These are phyloP conservation scores for Lepidium aucheri DNA, from an alignment of 345 rosid species.

Conservation along the genomic window DNA sequence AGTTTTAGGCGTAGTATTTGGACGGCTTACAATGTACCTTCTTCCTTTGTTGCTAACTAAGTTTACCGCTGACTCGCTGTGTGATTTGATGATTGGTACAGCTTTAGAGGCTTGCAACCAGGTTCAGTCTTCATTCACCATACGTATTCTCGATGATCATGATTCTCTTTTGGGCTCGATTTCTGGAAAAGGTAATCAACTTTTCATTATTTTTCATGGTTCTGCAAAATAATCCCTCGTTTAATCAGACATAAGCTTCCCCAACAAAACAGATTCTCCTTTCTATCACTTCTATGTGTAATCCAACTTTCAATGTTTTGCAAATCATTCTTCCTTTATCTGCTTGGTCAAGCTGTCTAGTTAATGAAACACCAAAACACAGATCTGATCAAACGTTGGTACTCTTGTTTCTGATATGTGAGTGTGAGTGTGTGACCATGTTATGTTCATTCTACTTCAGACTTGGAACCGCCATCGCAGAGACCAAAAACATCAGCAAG, in stretches of 20 bases:
- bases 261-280: background rate
- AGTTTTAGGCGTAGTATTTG: background rate
- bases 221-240: background rate
- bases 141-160: conserved; percentile 59
- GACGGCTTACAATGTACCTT: background rate
- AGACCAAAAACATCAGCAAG: conserved; percentile 87
- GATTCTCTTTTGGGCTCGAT: conserved; percentile 54
- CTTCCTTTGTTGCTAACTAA: background rate
- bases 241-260: background rate
- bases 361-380: background rate
- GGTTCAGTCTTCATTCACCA: conserved; percentile 52
- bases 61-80: conserved; percentile 1
- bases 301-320: background rate
- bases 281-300: background rate
- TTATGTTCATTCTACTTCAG: conserved; percentile 42
- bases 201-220: background rate
- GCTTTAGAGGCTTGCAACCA: conserved; percentile 61
- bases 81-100: conserved; percentile 34
- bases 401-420: background rate
- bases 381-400: background rate
- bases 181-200: conserved; percentile 46
- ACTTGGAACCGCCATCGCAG: conserved; percentile 80
- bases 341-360: background rate
- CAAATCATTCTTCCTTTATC: background rate
- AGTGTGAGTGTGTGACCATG: background rate